A percentile compares a stretch with the other conserved stretches of the same genome.
phyloP scores from a whole-genome alignment of 352 stramenopile species.

The Blastocystis sp. region DNA sequence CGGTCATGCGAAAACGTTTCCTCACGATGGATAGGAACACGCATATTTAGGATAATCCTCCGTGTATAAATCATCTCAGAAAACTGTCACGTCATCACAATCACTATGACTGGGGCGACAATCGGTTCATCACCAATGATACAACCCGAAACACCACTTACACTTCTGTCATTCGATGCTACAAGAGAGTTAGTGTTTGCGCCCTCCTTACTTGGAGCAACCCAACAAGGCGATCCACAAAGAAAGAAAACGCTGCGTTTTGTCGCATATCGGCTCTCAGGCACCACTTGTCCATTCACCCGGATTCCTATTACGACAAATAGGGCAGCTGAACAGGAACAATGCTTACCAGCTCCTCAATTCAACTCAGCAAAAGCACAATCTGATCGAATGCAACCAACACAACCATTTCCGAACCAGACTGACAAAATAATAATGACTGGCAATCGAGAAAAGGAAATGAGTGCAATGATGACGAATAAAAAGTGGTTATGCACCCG shows the following conservation, averaged over 20 bases:
- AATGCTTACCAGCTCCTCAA: not conserved
- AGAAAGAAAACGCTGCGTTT: not conserved
- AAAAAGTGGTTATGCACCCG: too few relatives aligned
- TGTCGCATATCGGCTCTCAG: constrained; percentile 36
- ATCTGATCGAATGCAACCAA: not conserved
- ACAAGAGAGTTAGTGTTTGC: constrained; percentile 44
- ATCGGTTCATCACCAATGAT: constrained; percentile 9
- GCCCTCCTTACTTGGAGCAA: not conserved
- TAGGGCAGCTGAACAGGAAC: too few relatives aligned
- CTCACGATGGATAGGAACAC: not conserved
- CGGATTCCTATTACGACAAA: constrained; percentile 53
- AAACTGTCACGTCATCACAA: constrained; percentile 11
- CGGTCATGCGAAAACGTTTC: constrained; percentile 23
- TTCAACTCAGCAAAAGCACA: not conserved
- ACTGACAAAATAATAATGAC: constrained; percentile 10
- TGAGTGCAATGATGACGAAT: not conserved
- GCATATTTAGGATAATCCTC: constrained; percentile 5
- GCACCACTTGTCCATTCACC: not conserved
- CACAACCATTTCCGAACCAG: not conserved
- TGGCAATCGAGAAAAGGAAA: not conserved
- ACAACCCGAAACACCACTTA: not conserved
- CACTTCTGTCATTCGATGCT: not conserved
- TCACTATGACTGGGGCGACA: constrained; percentile 54
- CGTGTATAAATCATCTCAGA: not conserved
- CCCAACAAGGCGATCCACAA: not conserved